A percentile compares a stretch with the other conserved stretches of the same genome.
phyloP scores from a whole-genome alignment of 768 basidiomycete species.

The Rhizopogon rudus region DNA sequence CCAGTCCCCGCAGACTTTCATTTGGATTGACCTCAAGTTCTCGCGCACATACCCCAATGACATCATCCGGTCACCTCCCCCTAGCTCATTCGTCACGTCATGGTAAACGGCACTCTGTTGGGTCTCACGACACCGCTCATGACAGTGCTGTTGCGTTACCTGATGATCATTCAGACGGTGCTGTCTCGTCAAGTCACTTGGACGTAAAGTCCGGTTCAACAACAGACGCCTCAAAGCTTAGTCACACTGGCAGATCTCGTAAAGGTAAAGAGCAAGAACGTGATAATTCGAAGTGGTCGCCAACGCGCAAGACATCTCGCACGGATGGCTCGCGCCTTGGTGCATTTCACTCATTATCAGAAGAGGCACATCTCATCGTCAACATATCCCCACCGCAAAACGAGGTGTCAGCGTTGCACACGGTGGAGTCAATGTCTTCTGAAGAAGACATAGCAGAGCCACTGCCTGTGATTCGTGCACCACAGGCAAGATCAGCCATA shows the following conservation, averaged over 20 bases:
- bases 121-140: conserved; percentile 26
- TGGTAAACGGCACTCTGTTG: conserved; percentile 22
- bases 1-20: conserved; percentile 28
- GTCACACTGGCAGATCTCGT: conserved; percentile 6
- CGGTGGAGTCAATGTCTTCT: conserved; percentile 21
- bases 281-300: conserved; percentile 2
- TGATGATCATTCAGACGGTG: conserved; percentile 13
- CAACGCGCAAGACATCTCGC: conserved; percentile 3
- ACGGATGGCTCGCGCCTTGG: not conserved
- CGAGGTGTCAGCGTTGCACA: conserved; percentile 13
- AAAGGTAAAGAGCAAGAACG: conserved; percentile 23
- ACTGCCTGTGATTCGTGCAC: conserved; percentile 21
- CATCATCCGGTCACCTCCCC: conserved; percentile 23
- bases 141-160: conserved; percentile 29
- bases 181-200: not conserved
- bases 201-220: conserved; percentile 3
- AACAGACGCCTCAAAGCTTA: conserved; percentile 7
- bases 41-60: conserved; percentile 24
- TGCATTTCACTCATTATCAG: conserved; percentile 19
- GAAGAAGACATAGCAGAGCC: conserved; percentile 16
- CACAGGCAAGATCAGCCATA: conserved; percentile 20
- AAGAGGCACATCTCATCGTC: conserved; percentile 11
- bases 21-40: conserved; percentile 23
- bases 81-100: conserved; percentile 17
- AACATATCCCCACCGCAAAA: conserved; percentile 5